Base-by-base conservation (phyloP, 2,329 filamentous ascomycete species). In the Ophiostoma tasmaniense region DNA sequence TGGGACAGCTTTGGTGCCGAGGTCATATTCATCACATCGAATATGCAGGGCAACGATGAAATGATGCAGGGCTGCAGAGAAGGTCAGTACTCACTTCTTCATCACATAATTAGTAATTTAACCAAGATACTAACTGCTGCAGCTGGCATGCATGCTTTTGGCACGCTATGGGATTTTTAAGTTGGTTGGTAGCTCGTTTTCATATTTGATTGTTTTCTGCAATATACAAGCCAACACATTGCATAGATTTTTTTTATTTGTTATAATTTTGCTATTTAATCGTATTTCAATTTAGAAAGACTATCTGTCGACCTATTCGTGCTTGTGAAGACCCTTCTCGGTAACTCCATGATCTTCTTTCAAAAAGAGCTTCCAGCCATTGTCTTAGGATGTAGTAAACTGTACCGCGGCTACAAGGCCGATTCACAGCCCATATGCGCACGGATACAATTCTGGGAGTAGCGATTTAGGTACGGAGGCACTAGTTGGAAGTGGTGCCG, bases 11-110 rank as follows among this genome's bases (percentile, higher is more conserved):
- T 79, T 70, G 76, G 77, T 14, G 79, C 79, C 5, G 79, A 80
- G 73, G 79, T 80, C 61, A 80, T 80, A 68, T 80, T 80, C 74
- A 80, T 80, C 72, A 80, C 79, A 1, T 79, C 76, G 52, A 80
- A 80, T 70, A 78, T 73, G 76, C 73, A 76, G 69, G 78, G 79
- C 35, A 80, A 80, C 70, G 78, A 80, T 70, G 79, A 80, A 74
- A 80, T 80, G 78, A 80, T 80, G 77, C 77, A 77, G 69, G 79
- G 79, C 35, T 80, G 78, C 70, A 74, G 73, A 69, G 76, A 73
- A 71, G 77, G 78, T 79, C 74, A 35, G 77, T 75, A 55, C n/a
- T 55, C 1, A 55, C 22, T 14, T 14, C 6, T 3, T 28, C 22
- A 13, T 22, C 3, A 20, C 17, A 25, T 8, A 33, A 33, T n/a